Evolutionary conservation across 768 basidiomycete genomes (phyloP).

Genomic region (Phanerochaete sordida): DNA sequence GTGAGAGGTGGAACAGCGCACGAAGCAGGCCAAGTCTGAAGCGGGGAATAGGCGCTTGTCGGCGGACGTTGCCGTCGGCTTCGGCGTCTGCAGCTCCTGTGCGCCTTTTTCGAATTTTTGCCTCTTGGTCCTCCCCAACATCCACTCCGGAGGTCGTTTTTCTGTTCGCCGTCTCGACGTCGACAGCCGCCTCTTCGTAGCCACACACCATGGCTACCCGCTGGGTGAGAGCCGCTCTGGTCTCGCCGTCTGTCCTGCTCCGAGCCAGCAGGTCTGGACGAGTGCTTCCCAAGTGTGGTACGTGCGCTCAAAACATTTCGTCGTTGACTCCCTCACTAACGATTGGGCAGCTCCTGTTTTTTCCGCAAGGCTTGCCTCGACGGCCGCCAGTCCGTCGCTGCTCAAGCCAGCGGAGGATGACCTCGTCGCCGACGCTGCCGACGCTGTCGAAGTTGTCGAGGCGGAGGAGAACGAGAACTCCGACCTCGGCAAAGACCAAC

Average conservation of each 20-base stretch:
- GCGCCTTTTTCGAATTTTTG: too few species aligned
- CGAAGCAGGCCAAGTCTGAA: neutral
- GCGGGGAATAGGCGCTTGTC: neutral
- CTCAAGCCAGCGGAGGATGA: neutral
- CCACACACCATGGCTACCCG: slow-evolving; percentile 8
- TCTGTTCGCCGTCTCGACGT: neutral
- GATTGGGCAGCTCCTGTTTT: neutral
- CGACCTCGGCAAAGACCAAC: slow-evolving; percentile 12
- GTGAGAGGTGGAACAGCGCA: neutral
- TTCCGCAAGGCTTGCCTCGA: neutral
- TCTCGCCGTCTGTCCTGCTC: slow-evolving; percentile 6
- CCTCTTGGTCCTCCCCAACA: neutral
- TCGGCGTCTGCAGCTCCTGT: neutral
- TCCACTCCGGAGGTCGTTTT: neutral
- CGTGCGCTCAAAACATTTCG: neutral
- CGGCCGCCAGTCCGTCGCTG: neutral
- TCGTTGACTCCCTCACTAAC: neutral
- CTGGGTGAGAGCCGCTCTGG: slow-evolving; percentile 8
- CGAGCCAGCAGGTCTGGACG: slow-evolving; percentile 17
- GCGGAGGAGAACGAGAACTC: neutral
- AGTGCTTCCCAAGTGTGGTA: neutral
- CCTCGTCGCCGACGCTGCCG: too few species aligned
- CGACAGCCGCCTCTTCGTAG: neutral
- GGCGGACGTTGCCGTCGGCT: neutral
- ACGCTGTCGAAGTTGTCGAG: neutral